Base-by-base conservation (phyloP, 2,329 filamentous ascomycete genomes). In the Penicillium capsulatum region DNA sequence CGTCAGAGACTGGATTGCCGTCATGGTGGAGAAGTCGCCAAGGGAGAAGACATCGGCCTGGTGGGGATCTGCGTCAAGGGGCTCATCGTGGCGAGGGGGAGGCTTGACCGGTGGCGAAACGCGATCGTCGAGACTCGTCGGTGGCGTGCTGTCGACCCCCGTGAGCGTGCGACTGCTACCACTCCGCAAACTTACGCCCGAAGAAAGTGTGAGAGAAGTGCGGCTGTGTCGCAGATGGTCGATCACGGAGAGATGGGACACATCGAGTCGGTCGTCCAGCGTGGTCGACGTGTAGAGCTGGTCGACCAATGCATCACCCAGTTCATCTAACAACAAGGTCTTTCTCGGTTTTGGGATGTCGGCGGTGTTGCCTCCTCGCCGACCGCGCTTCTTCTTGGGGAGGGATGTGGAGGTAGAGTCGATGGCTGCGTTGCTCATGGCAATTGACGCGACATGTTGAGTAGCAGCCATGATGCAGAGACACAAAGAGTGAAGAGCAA, bases 21-120 rank as follows among this genome's bases (percentile, higher is more conserved):
- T 51, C 32, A 63, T 51, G 0, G 59, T 58, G n/a, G 51, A 48
- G 38, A 65, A 59, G 28, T 65, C 61, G 7, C 55, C 41, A 1
- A 65, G 48, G 3, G 45, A 54, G 38, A 60, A 62, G 4, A 61
- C 55, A 14, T 31, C 37, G 3, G 47, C 45, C 19, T 44, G 38
- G 3, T 43, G 17, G 3, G 7, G 17, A 3, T 17, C 3, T 33
- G 5, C 1, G 36, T 38, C n/a, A 16, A 14, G 26, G 10, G 26
- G 6, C 26, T 28, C 4, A 4, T 28, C 6, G 13, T 5, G 26
- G 10, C 13, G 5, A 14, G 24, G 14, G 7, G 10, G 20, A n/a
- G 17, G n/a, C 13, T 14, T 36, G 16, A 7, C 29, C 17, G 4
- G 32, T 26, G 10, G 42, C 31, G n/a, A n/a, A n/a, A n/a, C n/a